Evolutionary conservation across 805 yeast genomes (phyloP), one percentile per base, ranked within the genome.

Genomic region (Saccharomycopsis sp.): DNA sequence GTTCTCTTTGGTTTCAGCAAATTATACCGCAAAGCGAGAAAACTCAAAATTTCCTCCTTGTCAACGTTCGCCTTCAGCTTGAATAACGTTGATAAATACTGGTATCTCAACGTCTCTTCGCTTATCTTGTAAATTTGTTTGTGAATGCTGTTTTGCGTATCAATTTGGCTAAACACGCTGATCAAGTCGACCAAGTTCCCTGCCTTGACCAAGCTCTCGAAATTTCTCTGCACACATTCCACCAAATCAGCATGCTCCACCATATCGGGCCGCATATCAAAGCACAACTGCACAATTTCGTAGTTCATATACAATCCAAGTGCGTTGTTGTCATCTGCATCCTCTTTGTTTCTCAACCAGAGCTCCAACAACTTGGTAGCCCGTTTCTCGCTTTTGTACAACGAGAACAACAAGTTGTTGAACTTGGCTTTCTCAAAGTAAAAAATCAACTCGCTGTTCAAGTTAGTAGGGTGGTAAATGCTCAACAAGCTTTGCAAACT

Each of bases 401-500:
- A 50, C 36, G 68, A 63, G 42, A 77, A 65, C 34, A 86, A 61
- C 0, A 80, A 86, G 30, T 71, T 65, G 51, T 65, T 68, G 53
- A 73, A 82, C 10, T 69, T 67, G 1, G 76, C 77, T 22, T 69
- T 63, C 36, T 68, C 68, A 38, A 84, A 63, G 36, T 68, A 62
- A 13, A 66, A 65, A 6, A 77, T 56, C 32, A 85, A 56, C 16
- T 57, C 59, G 26, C 23, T 16, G 1, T 67, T 65, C 18, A 71
- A 61, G 50, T 75, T 68, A 0, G 69, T 60, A 0, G 89, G 85
- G 38, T 71, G 75, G 54, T 79, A 80, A 1, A 68, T 65, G 0
- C 94, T 73, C 1, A 89, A 54, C 13, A 92, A 55, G 35, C 86
- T 71, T 51, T 80, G 84, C 7, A 87, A 57, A 9, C 94, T 88